A percentile compares a stretch with the other conserved stretches of the same genome.
These are phyloP conservation scores for Aspergillus bertholletiae DNA, from an alignment of 495 filamentous ascomycete species.

Conservation along the genomic window DNA sequence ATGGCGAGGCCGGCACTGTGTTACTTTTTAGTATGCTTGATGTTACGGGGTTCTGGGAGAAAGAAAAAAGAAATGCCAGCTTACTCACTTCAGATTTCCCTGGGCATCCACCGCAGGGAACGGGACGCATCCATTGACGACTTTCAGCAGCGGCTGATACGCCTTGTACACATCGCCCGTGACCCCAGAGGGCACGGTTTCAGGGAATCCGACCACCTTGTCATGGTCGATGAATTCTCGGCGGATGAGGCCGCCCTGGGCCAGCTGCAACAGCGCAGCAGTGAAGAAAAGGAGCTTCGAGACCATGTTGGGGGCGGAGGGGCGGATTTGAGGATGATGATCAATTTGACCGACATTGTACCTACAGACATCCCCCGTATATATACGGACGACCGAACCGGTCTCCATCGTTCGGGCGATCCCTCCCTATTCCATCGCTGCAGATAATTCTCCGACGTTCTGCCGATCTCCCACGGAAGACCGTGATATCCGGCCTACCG, in stretches of 20 bases:
- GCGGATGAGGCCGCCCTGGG: constrained; percentile 9
- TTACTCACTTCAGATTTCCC: constrained; percentile 48
- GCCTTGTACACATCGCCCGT: constrained; percentile 41
- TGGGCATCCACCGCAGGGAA: constrained; percentile 50
- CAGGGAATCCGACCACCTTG: constrained; percentile 41
- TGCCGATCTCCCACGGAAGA: background rate
- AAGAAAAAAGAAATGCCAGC: too few species aligned
- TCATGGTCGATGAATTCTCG: constrained; percentile 40
- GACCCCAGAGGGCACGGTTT: constrained; percentile 43
- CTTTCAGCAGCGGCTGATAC: constrained; percentile 49
- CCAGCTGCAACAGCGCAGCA: constrained; percentile 8
- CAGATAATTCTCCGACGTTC: background rate
- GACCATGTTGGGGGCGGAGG: background rate
- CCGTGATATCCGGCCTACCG: background rate
- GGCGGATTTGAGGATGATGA: background rate
- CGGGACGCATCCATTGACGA: constrained; percentile 52
- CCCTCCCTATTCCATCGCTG: background rate
- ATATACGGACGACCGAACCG: background rate
- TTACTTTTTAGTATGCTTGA: background rate
- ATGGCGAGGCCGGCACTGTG: constrained; percentile 37
- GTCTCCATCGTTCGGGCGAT: background rate
- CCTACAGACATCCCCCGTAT: background rate
- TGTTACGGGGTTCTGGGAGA: background rate
- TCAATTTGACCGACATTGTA: background rate
- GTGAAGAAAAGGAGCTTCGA: constrained; percentile 12